Conservation (phyloP, 2,329 filamentous ascomycete genomes). For the Cladosporium sphaerospermum region DNA sequence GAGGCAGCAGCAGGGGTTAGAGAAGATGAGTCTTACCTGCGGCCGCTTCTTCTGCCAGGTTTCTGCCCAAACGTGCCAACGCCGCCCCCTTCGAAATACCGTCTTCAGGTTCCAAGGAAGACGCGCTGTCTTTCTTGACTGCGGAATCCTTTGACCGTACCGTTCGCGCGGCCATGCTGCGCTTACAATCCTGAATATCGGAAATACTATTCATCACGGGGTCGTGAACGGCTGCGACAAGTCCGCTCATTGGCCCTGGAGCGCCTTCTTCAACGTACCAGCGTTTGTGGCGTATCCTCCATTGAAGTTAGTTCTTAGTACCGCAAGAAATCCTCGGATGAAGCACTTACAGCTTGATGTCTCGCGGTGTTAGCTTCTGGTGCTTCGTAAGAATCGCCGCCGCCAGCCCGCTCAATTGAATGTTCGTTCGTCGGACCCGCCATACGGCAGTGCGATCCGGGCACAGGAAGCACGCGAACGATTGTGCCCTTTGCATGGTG, state of each 20-base stretch:
- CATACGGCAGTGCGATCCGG: slow-evolving; percentile 67
- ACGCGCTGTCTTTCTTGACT: slow-evolving; percentile 11
- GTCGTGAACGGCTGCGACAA: background rate
- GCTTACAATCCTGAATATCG: slow-evolving; percentile 7
- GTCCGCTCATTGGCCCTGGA: background rate
- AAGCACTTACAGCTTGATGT: slow-evolving; percentile 11
- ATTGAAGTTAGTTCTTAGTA: too few species aligned
- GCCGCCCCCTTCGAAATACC: slow-evolving; percentile 21
- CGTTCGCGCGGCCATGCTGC: background rate
- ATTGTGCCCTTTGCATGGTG: slow-evolving; percentile 51
- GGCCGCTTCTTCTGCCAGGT: slow-evolving; percentile 52
- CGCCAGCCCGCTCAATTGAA: slow-evolving; percentile 64
- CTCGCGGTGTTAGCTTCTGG: slow-evolving; percentile 25
- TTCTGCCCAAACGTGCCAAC: slow-evolving; percentile 20
- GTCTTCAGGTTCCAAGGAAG: slow-evolving; percentile 12
- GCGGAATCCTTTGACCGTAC: background rate
- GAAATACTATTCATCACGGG: background rate
- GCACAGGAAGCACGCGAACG: slow-evolving; percentile 61
- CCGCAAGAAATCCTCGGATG: too few species aligned
- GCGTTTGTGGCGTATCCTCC: slow-evolving; percentile 4
- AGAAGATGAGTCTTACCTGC: slow-evolving; percentile 51
- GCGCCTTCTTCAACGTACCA: slow-evolving; percentile 11
- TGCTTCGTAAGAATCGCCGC: slow-evolving; percentile 54
- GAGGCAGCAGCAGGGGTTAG: background rate
- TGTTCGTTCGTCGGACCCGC: slow-evolving; percentile 62